Conservation (phyloP, 1,139 yeast species). For the Torulaspora pretoriensis region DNA sequence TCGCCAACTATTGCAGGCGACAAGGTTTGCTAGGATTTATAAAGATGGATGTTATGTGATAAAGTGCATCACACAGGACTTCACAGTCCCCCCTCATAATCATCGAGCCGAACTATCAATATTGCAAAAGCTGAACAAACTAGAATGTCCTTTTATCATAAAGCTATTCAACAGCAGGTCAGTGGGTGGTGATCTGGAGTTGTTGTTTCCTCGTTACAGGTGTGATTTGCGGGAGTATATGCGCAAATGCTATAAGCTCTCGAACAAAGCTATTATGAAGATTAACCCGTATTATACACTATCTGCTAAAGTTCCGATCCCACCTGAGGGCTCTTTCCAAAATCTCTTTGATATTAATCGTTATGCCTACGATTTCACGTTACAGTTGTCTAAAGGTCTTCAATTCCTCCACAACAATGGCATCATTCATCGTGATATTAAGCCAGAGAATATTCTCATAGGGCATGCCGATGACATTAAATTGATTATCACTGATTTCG, state of each 20-base stretch:
- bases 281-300: conserved; percentile 36
- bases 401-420: conserved; percentile 50
- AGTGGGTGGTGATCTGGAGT: conserved; percentile 19
- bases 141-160: conserved; percentile 16
- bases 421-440: conserved; percentile 85
- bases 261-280: conserved; percentile 12
- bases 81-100: conserved; percentile 33
- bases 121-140: conserved; percentile 17
- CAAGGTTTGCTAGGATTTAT: conserved; percentile 29
- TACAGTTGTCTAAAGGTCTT: conserved; percentile 48
- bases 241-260: conserved; percentile 19
- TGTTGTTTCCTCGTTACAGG: conserved; percentile 23
- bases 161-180: conserved; percentile 18
- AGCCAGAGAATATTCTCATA: conserved; percentile 73
- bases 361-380: conserved; percentile 37
- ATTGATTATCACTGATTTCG: conserved; percentile 68
- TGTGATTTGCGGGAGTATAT: conserved; percentile 26
- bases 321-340: conserved; percentile 9
- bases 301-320: conserved; percentile 1
- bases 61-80: conserved; percentile 24
- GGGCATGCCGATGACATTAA: conserved; percentile 22
- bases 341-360: conserved; percentile 23
- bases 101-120: conserved; percentile 27
- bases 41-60: conserved; percentile 19
- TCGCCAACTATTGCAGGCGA: conserved; percentile 17